Conservation (phyloP, 345 rosid genomes). For the Rhodamnia argentea region DNA sequence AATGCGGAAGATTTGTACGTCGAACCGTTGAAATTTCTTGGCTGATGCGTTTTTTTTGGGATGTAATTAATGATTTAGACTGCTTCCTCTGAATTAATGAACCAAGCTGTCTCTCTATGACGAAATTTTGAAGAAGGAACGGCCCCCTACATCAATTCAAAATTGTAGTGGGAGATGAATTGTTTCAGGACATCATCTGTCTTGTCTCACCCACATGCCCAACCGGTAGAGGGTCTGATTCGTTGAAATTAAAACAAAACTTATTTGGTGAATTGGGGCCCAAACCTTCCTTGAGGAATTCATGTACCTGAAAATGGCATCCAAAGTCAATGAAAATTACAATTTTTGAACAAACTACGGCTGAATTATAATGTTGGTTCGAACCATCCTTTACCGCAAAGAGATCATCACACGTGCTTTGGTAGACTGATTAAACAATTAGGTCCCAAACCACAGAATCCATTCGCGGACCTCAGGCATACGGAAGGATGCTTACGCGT, state of each 20-base stretch:
- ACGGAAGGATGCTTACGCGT: background rate
- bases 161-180: background rate
- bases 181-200: background rate
- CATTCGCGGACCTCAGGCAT: background rate
- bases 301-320: background rate
- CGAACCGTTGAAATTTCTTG: background rate
- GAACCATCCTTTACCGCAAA: background rate
- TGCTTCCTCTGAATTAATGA: background rate
- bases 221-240: background rate
- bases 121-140: background rate
- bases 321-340: background rate
- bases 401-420: background rate
- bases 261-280: background rate
- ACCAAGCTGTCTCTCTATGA: background rate
- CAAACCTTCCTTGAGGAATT: background rate
- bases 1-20: background rate
- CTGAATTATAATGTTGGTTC: background rate
- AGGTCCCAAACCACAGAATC: background rate
- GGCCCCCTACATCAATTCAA: background rate
- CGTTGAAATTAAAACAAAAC: background rate
- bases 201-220: background rate
- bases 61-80: background rate
- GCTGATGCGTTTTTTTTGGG: background rate
- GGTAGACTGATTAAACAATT: background rate
- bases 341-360: background rate